Base-by-base conservation (phyloP, 768 basidiomycete species). In the Rhodotorula taiwanensis region DNA sequence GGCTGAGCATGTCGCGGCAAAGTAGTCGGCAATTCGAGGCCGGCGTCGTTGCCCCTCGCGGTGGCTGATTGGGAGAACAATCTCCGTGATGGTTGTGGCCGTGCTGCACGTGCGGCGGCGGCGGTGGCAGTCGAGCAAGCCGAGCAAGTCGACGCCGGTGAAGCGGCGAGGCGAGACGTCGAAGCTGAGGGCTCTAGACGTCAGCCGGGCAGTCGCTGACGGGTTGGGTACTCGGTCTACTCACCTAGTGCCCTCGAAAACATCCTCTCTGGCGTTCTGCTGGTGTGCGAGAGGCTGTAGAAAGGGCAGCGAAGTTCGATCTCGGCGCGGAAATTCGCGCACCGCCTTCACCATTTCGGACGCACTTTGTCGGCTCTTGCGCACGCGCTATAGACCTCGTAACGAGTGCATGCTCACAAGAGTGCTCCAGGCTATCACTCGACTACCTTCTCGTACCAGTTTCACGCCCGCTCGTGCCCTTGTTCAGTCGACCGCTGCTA, bases 1-100 rank as follows among this genome's bases (percentile, higher is more conserved):
- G 58, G 64, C 42, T 55, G 49, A 4, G 58, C 58, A 21, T 65
- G 54, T 43, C 31, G 58, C 3, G 64, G 58, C 30, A 56, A 50
- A 2, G 64, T 42, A 0, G 58, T 53, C 4, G 64, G 64, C 20
- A 65, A 54, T 5, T 16, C 8, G 3, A 54, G 36, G 13, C 42
- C 33, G 10, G 36, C 36, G 10, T 39, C 36, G 36, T 39, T 41
- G 58, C 54, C 20, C 21, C 15, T 8, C 15, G 31, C 20, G 1
- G 58, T 6, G 1, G 47, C 42, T 5, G 42, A 1, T 3, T 28
- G 21, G 5, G 53, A 50, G 49, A 59, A 55, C 0, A 47, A n/a
- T n/a, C n/a, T n/a, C n/a, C n/a, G n/a, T n/a, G n/a, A n/a, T n/a
- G n/a, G 33, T n/a, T 8, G 31, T 15, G 31, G 13, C 27, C 63